phyloP scores from a whole-genome alignment of 352 stramenopile genomes.

The Pythium coloratum region DNA sequence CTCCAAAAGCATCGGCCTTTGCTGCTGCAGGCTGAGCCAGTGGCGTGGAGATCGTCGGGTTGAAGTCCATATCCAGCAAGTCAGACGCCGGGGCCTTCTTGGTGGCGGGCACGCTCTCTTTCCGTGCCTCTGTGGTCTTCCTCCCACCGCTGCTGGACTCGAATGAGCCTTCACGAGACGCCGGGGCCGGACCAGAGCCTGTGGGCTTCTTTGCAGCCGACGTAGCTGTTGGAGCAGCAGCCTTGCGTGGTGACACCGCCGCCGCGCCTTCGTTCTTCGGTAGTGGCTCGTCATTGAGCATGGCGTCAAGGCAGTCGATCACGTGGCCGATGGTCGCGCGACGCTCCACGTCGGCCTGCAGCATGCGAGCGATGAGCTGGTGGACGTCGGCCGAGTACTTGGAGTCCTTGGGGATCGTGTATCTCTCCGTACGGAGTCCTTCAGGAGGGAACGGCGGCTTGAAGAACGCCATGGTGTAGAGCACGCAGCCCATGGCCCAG shows the following conservation, averaged over 20 bases:
- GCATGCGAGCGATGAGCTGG: constrained; percentile 90
- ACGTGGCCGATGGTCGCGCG: constrained; percentile 92
- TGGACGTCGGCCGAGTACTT: constrained; percentile 88
- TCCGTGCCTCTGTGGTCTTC: constrained; percentile 59
- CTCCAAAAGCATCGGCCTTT: constrained; percentile 20
- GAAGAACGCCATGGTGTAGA: constrained; percentile 96
- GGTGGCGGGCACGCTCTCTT: constrained; percentile 40
- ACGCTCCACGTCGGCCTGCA: constrained; percentile 89
- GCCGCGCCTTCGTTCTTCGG: constrained; percentile 20
- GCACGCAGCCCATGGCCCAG: constrained; percentile 94
- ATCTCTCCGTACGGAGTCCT: constrained; percentile 93
- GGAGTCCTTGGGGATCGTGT: constrained; percentile 91
- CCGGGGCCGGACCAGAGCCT: constrained; percentile 8
- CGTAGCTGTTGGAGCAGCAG: neutral
- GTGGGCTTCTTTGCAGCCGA: neutral
- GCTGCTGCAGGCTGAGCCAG: constrained; percentile 18
- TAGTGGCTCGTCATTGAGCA: constrained; percentile 42
- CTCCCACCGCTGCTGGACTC: constrained; percentile 16
- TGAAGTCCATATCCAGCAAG: constrained; percentile 72
- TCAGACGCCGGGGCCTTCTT: constrained; percentile 44
- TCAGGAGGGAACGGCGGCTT: constrained; percentile 95
- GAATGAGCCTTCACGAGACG: constrained; percentile 27
- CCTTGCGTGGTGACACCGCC: constrained; percentile 30
- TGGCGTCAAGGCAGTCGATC: constrained; percentile 85
- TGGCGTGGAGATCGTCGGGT: constrained; percentile 44